These are phyloP conservation scores for Kodamaea kakaduensis DNA, from an alignment of 805 yeast species.

Conservation along the genomic window DNA sequence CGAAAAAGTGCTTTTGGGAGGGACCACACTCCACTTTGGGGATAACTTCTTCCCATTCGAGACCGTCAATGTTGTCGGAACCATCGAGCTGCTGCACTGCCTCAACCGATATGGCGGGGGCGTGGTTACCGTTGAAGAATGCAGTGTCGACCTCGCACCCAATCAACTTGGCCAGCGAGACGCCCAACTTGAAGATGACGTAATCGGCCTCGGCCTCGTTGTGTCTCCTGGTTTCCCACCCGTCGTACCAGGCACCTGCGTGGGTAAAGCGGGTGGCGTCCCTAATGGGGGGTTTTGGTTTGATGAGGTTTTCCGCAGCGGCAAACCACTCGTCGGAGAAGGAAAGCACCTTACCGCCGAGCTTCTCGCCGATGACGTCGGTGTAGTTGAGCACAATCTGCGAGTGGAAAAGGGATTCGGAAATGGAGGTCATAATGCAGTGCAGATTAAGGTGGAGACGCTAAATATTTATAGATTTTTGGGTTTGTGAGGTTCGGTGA, in stretches of 20 bases:
- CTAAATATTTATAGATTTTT: too few relatives aligned
- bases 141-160: conserved; percentile 94
- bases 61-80: conserved; percentile 21
- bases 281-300: conserved; percentile 75
- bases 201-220: conserved; percentile 81
- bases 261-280: conserved; percentile 76
- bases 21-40: conserved; percentile 84
- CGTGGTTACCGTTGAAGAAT: conserved; percentile 92
- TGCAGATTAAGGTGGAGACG: too few relatives aligned
- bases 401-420: conserved; percentile 39
- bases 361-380: conserved; percentile 79
- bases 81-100: conserved; percentile 46
- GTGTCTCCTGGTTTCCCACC: conserved; percentile 98
- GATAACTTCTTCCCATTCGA: conserved; percentile 69
- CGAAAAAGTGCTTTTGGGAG: conserved; percentile 76
- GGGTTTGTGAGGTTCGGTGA: too few relatives aligned
- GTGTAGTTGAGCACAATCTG: conserved; percentile 51
- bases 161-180: conserved; percentile 67
- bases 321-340: conserved; percentile 95
- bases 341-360: conserved; percentile 71
- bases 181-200: conserved; percentile 83
- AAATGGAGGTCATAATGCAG: conserved; percentile 8
- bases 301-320: conserved; percentile 79
- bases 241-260: conserved; percentile 97
- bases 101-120: conserved; percentile 85